Percentiles rank a stretch among this genome's conserved stretches.
phyloP scores from a whole-genome alignment of 495 filamentous ascomycete species.

The Filosporella fistucella region DNA sequence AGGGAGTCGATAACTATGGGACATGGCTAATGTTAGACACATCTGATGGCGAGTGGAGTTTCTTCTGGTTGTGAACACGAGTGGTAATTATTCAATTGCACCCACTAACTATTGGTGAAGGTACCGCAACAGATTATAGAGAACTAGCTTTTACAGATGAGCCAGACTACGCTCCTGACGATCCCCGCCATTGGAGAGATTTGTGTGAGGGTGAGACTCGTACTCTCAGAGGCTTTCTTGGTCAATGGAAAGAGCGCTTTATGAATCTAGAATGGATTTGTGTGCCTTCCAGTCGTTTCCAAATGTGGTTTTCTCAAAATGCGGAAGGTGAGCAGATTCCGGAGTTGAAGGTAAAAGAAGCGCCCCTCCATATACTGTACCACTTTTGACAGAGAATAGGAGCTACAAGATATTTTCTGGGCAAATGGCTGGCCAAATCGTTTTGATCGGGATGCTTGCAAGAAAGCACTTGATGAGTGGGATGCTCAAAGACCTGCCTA shows the following conservation, averaged over 20 bases:
- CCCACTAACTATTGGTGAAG: no score
- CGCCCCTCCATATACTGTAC: not conserved
- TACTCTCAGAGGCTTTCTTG: not conserved
- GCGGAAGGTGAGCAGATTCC: not conserved
- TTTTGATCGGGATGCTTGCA: slow-evolving; percentile 1
- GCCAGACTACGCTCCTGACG: not conserved
- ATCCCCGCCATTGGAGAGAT: not conserved
- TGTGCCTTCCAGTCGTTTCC: not conserved
- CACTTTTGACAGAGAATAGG: not conserved
- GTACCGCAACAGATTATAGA: slow-evolving; percentile 1
- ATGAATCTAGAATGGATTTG: not conserved
- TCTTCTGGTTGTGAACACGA: no score
- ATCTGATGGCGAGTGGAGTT: not conserved
- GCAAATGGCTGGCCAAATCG: not conserved
- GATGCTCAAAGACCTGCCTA: no score
- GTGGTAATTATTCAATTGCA: no score
- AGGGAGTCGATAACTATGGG: not conserved
- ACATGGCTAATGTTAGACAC: not conserved
- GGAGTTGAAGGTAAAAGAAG: not conserved
- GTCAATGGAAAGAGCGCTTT: not conserved
- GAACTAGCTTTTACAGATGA: not conserved
- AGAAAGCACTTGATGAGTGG: not conserved
- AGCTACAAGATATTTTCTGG: not conserved
- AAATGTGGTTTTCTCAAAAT: not conserved
- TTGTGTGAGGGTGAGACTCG: not conserved